Base-by-base conservation (phyloP, 2,329 filamentous ascomycete species). In the Reticulascus tulasneorum region DNA sequence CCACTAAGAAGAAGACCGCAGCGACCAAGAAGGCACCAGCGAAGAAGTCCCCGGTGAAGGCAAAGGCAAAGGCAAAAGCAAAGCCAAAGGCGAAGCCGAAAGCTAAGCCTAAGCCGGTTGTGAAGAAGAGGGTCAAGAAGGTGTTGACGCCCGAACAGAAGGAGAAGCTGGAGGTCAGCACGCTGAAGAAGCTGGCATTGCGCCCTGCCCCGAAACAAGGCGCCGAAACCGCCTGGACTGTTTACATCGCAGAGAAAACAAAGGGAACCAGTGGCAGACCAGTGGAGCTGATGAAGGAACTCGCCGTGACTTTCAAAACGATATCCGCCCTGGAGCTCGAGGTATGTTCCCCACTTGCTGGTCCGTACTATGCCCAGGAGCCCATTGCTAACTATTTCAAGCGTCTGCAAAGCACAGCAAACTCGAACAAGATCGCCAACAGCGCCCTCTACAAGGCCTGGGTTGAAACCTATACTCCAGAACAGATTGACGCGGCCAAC, bases 401-500 rank as follows among this genome's bases (percentile, higher is more conserved):
- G 67, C 53, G 47, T 25, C 55, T 74, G 18, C 25, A 53, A n/a
- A 46, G 52, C 16, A 48, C 24, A 10, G 59, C 54, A 19, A 37
- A 52, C 3, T 45, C 62, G 44, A 76, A 77, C 58, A 57, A 55
- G 30, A 44, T 49, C 15, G 42, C 47, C 47, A 74, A 74, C 49
- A 47, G 54, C 8, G 59, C 52, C 8, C 47, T 52, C 13, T 60
- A 60, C 49, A 63, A 67, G 54, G 54, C 60, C 12, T 79, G 75
- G 74, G 52, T 77, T n/a, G 57, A 67, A 40, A 56, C 53, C 19
- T 51, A 67, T 46, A 52, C 64, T 4, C 53, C 59, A 4, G 49
- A 53, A 33, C 54, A 60, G 20, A 68, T 77, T 35, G 43, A 50
- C 30, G 42, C 55, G 3, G 73, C 75, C 42, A 77, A 75, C 59